A percentile compares a stretch with the other conserved stretches of the same genome.
phyloP scores from a whole-genome alignment of 768 basidiomycete species.

The Ephemerocybe angulata region DNA sequence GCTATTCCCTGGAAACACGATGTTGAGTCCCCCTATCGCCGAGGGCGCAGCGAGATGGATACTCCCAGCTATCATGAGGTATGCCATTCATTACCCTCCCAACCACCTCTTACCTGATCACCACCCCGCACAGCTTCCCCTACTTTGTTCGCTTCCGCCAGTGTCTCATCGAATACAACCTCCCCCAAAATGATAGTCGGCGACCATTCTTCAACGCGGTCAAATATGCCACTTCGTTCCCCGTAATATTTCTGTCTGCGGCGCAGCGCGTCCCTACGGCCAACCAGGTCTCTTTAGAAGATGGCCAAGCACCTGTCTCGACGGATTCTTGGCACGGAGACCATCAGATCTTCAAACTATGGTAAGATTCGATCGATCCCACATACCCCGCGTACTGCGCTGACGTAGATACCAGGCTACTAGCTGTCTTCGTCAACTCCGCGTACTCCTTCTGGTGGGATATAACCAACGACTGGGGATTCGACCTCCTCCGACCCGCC shows the following conservation, averaged over 20 bases:
- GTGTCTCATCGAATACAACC: slow-evolving; percentile 80
- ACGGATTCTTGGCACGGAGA: slow-evolving; percentile 67
- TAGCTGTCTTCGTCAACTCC: slow-evolving; percentile 84
- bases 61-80: slow-evolving; percentile 87
- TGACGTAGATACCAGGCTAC: slow-evolving; percentile 51
- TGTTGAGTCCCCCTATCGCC: slow-evolving; percentile 59
- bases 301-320: slow-evolving; percentile 40
- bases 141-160: slow-evolving; percentile 93
- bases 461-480: slow-evolving; percentile 95
- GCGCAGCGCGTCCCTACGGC: slow-evolving; percentile 73
- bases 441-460: slow-evolving; percentile 99
- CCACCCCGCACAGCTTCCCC: slow-evolving; percentile 59
- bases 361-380: slow-evolving; percentile 45
- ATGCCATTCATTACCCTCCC: not conserved
- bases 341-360: slow-evolving; percentile 77
- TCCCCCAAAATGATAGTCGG: slow-evolving; percentile 56
- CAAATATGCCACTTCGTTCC: slow-evolving; percentile 96
- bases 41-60: slow-evolving; percentile 71
- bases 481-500: slow-evolving; percentile 56
- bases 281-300: too few relatives aligned
- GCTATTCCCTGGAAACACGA: slow-evolving; percentile 80
- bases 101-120: slow-evolving; percentile 4
- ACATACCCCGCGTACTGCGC: not conserved
- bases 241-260: slow-evolving; percentile 92
- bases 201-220: slow-evolving; percentile 86